These are phyloP conservation scores for Phytophthora melonis DNA, from an alignment of 352 stramenopile genomes.

Conservation along the genomic window DNA sequence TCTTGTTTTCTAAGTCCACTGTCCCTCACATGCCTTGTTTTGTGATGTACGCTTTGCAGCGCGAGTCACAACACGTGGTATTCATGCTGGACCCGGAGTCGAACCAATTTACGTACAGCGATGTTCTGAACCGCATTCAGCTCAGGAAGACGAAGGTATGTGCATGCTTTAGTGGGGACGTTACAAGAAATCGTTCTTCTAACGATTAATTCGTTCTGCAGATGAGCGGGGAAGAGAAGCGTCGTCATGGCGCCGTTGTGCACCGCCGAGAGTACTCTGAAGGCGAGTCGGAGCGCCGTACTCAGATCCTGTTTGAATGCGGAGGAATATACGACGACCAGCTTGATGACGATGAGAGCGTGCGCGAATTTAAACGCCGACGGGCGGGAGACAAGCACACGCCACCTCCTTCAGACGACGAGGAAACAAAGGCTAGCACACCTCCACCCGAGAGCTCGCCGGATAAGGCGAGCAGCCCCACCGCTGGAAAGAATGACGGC, in stretches of 20 bases:
- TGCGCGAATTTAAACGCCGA: slow-evolving; percentile 75
- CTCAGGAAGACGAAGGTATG: slow-evolving; percentile 85
- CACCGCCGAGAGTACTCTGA: slow-evolving; percentile 81
- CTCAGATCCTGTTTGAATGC: slow-evolving; percentile 67
- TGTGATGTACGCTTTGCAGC: slow-evolving; percentile 19
- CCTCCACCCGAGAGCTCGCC: slow-evolving; percentile 33
- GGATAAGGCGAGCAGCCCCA: slow-evolving; percentile 31
- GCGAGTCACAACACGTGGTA: slow-evolving; percentile 78
- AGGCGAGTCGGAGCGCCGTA: slow-evolving; percentile 63
- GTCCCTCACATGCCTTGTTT: neutral
- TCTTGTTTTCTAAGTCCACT: neutral
- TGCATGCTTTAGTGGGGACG: neutral
- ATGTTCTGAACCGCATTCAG: slow-evolving; percentile 79
- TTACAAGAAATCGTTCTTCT: neutral
- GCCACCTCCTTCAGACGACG: slow-evolving; percentile 37
- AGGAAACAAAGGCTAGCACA: slow-evolving; percentile 58
- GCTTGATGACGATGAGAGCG: slow-evolving; percentile 69
- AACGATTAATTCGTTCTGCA: slow-evolving; percentile 19
- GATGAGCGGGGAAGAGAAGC: slow-evolving; percentile 81
- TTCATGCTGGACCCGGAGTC: slow-evolving; percentile 85
- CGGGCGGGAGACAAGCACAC: slow-evolving; percentile 39
- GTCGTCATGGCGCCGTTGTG: slow-evolving; percentile 78
- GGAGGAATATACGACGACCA: slow-evolving; percentile 74
- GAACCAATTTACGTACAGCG: slow-evolving; percentile 81
- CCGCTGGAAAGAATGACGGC: slow-evolving; percentile 33